phyloP scores from a whole-genome alignment of 495 filamentous ascomycete genomes.

The Xylaria telfairii region DNA sequence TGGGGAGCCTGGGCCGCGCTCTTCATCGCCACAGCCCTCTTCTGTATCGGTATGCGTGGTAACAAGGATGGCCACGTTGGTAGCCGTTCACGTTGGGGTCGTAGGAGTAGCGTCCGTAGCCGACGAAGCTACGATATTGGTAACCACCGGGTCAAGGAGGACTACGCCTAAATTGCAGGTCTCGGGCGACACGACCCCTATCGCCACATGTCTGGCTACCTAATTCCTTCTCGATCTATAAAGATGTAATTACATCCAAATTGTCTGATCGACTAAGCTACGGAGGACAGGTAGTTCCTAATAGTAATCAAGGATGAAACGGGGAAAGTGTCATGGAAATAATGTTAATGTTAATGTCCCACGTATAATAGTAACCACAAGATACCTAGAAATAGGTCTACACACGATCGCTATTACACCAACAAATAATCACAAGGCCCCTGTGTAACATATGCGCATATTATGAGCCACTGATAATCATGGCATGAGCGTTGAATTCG shows the following conservation, averaged over 20 bases:
- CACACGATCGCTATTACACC: neutral
- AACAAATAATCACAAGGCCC: neutral
- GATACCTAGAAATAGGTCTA: neutral
- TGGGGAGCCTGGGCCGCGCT: slow-evolving; percentile 78
- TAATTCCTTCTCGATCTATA: neutral
- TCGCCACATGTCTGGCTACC: neutral
- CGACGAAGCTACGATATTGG: slow-evolving; percentile 55
- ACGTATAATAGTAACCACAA: neutral
- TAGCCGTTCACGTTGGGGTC: slow-evolving; percentile 39
- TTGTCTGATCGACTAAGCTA: neutral
- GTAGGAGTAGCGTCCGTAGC: slow-evolving; percentile 45
- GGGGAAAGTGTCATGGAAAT: neutral
- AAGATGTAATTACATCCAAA: neutral
- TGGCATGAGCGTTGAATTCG: too few relatives aligned
- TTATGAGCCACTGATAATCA: too few relatives aligned
- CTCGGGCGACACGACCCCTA: neutral
- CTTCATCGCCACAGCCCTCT: slow-evolving; percentile 72
- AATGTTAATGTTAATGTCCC: slow-evolving; percentile 13
- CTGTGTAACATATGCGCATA: neutral
- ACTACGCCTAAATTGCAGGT: slow-evolving; percentile 58
- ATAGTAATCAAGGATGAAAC: neutral
- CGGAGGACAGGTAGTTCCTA: neutral
- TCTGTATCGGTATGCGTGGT: slow-evolving; percentile 62
- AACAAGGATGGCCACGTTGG: slow-evolving; percentile 3
- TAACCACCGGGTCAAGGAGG: slow-evolving; percentile 65